Evolutionary conservation across 2,329 filamentous ascomycete genomes (phyloP).

Genomic region (Dryadomyces sulphureus): DNA sequence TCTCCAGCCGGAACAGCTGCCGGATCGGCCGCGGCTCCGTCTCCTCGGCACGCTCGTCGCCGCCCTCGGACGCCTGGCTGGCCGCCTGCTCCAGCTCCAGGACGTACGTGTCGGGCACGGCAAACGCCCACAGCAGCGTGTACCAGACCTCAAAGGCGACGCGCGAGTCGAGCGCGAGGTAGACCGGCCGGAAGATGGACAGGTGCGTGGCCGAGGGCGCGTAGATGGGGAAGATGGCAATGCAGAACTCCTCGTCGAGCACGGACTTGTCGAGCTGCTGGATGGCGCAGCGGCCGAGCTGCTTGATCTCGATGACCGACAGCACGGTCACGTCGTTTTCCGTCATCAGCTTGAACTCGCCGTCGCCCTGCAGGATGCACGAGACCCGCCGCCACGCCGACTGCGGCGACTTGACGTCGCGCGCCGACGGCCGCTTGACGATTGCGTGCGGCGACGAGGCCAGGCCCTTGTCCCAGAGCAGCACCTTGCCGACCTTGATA

Average conservation of each 20-base stretch:
- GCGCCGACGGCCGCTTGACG: conserved; percentile 40
- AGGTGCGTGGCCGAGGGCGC: conserved; percentile 57
- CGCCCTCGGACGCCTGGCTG: conserved; percentile 27
- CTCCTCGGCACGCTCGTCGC: conserved; percentile 22
- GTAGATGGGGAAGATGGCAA: conserved; percentile 92
- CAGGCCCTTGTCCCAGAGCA: conserved; percentile 73
- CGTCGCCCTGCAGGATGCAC: conserved; percentile 87
- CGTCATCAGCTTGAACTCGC: conserved; percentile 79
- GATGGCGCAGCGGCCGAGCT: conserved; percentile 77
- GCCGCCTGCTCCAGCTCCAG: conserved; percentile 27
- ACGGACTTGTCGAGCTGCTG: conserved; percentile 85
- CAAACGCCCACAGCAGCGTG: conserved; percentile 78
- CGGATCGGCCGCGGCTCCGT: conserved; percentile 13
- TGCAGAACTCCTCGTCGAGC: conserved; percentile 81
- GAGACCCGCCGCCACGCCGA: conserved; percentile 75
- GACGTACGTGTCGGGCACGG: conserved; percentile 80
- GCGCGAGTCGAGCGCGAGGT: conserved; percentile 72
- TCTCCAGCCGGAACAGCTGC: conserved; percentile 47
- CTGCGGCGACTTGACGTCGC: conserved; percentile 36
- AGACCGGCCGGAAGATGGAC: conserved; percentile 73
- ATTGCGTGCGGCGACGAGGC: conserved; percentile 40
- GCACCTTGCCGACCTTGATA: conserved; percentile 88
- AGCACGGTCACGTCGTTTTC: conserved; percentile 72
- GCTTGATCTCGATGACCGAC: conserved; percentile 72
- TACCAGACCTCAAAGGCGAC: conserved; percentile 97